Conservation (phyloP, 2,329 filamentous ascomycete species). For the Xylaria sp. region DNA sequence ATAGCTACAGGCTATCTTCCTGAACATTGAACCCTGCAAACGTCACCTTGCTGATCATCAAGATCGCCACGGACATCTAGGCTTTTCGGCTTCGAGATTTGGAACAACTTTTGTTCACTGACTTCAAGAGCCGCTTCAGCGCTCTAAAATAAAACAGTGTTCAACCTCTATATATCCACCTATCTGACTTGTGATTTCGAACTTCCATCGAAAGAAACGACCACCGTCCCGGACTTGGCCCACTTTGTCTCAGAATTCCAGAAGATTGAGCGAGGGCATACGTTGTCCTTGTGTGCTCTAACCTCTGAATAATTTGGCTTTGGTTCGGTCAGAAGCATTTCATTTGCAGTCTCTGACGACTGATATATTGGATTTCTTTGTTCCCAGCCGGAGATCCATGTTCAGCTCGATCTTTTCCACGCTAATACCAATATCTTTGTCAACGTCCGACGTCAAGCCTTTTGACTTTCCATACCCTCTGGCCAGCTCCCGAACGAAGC, state of each 20-base stretch:
- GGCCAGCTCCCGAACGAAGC: conserved; percentile 44
- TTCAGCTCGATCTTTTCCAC: conserved; percentile 44
- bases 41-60: conserved; percentile 5
- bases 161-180: background rate
- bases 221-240: conserved; percentile 29
- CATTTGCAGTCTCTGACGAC: conserved; percentile 45
- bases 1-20: conserved; percentile 18
- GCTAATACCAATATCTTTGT: conserved; percentile 41
- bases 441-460: conserved; percentile 31
- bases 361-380: conserved; percentile 49
- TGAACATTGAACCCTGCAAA: conserved; percentile 11
- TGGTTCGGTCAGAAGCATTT: conserved; percentile 38
- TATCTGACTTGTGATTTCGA: conserved; percentile 10
- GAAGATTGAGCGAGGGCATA: conserved; percentile 42
- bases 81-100: conserved; percentile 7
- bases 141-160: conserved; percentile 1
- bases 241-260: conserved; percentile 44
- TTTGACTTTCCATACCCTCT: conserved; percentile 42
- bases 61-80: conserved; percentile 13
- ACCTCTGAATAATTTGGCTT: conserved; percentile 41
- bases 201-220: conserved; percentile 15
- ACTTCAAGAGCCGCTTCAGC: conserved; percentile 6
- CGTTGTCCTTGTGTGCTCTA: conserved; percentile 35
- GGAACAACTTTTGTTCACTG: conserved; percentile 1
- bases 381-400: conserved; percentile 41